Base-by-base conservation (phyloP, 306 rosid genomes). In the Corylus americana region DNA sequence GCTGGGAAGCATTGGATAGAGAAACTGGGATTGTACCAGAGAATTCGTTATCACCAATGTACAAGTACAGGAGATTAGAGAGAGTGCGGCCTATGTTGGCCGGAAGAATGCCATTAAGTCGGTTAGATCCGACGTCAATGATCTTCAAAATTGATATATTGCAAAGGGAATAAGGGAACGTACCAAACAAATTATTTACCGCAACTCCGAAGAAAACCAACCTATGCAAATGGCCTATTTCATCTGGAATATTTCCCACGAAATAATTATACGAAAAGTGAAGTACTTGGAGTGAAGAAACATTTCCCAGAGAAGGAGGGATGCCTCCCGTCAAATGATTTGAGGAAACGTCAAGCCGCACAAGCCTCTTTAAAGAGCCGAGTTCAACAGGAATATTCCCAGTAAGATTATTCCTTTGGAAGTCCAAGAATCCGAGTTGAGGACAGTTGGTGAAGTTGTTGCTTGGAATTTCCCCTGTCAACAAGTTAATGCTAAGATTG, bases 381-480 rank as follows among this genome's bases (percentile, higher is more conserved):
- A 84, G 31, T 53, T 69, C 73, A 3, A 3, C 0, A 0, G 82
- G 85, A 77, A 86, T 79, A 5, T 31, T 74, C 0, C 85, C 88
- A 1, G 4, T 37, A 5, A 82, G 8, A 11, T 63, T 74, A 73
- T 86, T 88, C 0, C 1, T 6, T 1, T 0, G 0, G 1, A 84
- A 62, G 13, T 2, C 0, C 12, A 82, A 4, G 67, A 0, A 0
- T 18, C 12, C 75, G 20, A 84, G 77, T 44, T 82, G 0, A 48
- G 25, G 37, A 13, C 81, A 80, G 35, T 73, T 6, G 18, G 83
- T 67, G 66, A 88, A 35, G 73, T 82, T 22, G 25, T 0, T 84
- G 70, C 10, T 7, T 2, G 90, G 92, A 75, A 86, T 29, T 47
- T 55, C 45, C 1, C 93, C 93, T 5, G 5, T 57, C 20, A 89